Evolutionary conservation across 306 rosid species (phyloP).

Genomic region (Prunus mume): DNA sequence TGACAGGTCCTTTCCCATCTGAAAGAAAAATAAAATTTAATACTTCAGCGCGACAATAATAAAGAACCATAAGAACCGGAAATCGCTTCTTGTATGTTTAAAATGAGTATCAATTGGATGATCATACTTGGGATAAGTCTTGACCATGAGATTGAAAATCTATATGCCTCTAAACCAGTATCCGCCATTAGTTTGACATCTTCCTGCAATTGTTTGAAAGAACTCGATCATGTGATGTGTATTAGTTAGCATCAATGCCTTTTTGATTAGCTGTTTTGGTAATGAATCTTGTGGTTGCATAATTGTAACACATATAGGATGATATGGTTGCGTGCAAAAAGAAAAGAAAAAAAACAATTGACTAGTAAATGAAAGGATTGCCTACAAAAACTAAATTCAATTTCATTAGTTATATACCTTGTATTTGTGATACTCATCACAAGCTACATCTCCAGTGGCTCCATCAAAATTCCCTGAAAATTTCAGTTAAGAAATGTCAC

Average conservation of each 20-base stretch:
- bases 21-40: conserved; percentile 2
- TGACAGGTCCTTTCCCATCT: conserved; percentile 71
- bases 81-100: background rate
- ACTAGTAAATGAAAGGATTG: no score
- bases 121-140: conserved; percentile 69
- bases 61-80: background rate
- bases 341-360: no score
- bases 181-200: conserved; percentile 75
- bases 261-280: background rate
- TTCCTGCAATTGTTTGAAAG: conserved; percentile 47
- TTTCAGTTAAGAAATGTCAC: background rate
- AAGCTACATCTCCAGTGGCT: conserved; percentile 60
- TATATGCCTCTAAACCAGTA: conserved; percentile 66
- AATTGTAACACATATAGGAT: no score
- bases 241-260: background rate
- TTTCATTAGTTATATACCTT: conserved; percentile 39
- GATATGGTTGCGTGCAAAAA: no score
- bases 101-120: background rate
- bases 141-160: conserved; percentile 91
- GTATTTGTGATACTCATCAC: conserved; percentile 65
- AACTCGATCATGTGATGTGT: background rate
- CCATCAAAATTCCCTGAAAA: conserved; percentile 35
- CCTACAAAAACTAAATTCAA: no score
- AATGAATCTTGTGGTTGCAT: no score
- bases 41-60: background rate